Evolutionary conservation across 179 eudicot genomes (phyloP).

Genomic region (Vitellaria paradoxa): DNA sequence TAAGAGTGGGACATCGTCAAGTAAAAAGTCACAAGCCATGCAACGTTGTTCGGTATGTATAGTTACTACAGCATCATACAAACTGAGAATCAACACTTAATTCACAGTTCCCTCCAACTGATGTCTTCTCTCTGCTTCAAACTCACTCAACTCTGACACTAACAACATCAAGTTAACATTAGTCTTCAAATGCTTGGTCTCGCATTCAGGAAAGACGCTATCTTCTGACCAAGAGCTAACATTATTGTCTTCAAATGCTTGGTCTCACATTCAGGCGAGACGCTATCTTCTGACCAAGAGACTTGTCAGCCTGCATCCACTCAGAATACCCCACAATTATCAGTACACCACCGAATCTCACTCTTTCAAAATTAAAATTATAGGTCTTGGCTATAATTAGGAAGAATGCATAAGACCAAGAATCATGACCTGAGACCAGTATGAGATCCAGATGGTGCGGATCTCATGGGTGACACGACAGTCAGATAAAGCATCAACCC

Average conservation of each 20-base stretch:
- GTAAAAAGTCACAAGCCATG: background rate
- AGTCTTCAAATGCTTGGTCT: conserved; percentile 70
- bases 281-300: conserved; percentile 81
- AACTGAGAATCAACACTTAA: background rate
- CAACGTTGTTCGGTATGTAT: background rate
- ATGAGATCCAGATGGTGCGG: conserved; percentile 76
- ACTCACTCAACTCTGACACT: background rate
- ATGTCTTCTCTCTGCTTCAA: background rate
- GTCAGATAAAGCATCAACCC: conserved; percentile 73
- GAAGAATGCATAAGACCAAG: background rate
- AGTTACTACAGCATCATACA: no score
- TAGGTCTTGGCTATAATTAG: background rate
- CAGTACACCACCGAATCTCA: background rate
- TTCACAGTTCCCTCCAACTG: conserved; percentile 3
- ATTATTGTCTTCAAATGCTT: conserved; percentile 48
- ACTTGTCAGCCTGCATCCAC: conserved; percentile 63
- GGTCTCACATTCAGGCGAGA: conserved; percentile 78
- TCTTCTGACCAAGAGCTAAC: conserved; percentile 57
- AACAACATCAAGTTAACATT: background rate
- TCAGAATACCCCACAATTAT: background rate
- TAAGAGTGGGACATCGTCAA: conserved; percentile 2
- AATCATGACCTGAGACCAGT: conserved; percentile 66
- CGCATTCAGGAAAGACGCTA: conserved; percentile 69
- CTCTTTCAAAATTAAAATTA: background rate
- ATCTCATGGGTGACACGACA: conserved; percentile 81